These are phyloP conservation scores for Helianthus tuberosus DNA, from an alignment of 129 eudicot genomes.

Conservation along the genomic window DNA sequence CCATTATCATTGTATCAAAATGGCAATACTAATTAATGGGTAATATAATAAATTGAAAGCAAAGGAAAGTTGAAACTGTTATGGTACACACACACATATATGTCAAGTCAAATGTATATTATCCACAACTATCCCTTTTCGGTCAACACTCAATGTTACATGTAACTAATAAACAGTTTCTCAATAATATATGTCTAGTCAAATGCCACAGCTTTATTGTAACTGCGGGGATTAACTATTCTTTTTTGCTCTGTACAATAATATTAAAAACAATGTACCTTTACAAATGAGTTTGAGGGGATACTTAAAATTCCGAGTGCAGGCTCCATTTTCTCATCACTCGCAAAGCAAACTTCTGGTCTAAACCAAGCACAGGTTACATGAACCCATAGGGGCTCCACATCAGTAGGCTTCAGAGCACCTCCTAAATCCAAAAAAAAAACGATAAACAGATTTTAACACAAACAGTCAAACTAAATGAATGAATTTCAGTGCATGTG, in stretches of 20 bases:
- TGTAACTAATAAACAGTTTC: too few relatives aligned
- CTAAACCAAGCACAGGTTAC: constrained; percentile 98
- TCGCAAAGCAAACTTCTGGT: constrained; percentile 92
- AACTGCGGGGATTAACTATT: background rate
- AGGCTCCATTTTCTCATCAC: constrained; percentile 96
- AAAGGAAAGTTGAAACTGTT: too few relatives aligned
- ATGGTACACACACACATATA: too few relatives aligned
- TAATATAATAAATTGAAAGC: background rate
- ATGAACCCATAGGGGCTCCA: constrained; percentile 94
- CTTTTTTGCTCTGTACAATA: background rate
- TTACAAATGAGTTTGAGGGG: constrained; percentile 88
- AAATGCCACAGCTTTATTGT: background rate
- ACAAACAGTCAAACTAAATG: background rate
- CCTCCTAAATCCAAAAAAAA: constrained; percentile 61
- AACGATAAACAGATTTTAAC: background rate
- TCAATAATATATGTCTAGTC: background rate
- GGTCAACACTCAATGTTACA: too few relatives aligned
- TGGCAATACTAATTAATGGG: too few relatives aligned
- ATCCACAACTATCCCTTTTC: too few relatives aligned
- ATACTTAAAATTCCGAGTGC: constrained; percentile 94
- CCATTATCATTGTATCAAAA: too few relatives aligned
- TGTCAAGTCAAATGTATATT: too few relatives aligned
- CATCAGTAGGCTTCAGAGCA: constrained; percentile 91
- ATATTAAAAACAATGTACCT: constrained; percentile 48
- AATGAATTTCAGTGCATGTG: background rate